Conservation (phyloP, 2,329 filamentous ascomycete genomes). For the Hymenoscyphus repandus region DNA sequence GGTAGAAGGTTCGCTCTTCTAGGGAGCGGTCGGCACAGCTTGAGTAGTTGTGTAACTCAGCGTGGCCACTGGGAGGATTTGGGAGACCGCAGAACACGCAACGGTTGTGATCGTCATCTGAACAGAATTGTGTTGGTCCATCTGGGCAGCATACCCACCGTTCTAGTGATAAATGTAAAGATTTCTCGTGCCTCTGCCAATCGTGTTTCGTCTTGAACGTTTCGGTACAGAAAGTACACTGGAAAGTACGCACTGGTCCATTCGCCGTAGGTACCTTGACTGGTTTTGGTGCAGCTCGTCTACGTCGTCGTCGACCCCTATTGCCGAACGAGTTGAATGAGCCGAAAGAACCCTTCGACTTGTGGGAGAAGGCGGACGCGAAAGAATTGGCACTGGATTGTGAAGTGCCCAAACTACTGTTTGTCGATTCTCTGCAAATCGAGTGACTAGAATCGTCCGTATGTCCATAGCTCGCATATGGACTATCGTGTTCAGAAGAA, state of each 20-base stretch:
- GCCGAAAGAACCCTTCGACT: slow-evolving; percentile 49
- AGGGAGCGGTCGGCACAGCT: slow-evolving; percentile 61
- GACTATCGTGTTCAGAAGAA: slow-evolving; percentile 52
- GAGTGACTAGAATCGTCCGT: slow-evolving; percentile 57
- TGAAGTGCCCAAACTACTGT: slow-evolving; percentile 56
- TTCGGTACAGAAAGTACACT: slow-evolving; percentile 66
- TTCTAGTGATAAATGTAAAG: slow-evolving; percentile 58
- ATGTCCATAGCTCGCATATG: slow-evolving; percentile 46
- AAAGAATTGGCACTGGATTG: slow-evolving; percentile 55
- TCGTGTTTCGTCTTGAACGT: slow-evolving; percentile 64
- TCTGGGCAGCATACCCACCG: slow-evolving; percentile 60
- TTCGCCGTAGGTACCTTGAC: slow-evolving; percentile 42
- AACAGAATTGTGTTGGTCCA: slow-evolving; percentile 50
- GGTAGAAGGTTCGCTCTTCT: slow-evolving; percentile 60
- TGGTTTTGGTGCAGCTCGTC: slow-evolving; percentile 26
- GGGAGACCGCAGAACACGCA: slow-evolving; percentile 57
- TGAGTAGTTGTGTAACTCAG: slow-evolving; percentile 55
- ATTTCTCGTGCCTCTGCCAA: slow-evolving; percentile 68
- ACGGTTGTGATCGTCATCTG: slow-evolving; percentile 50
- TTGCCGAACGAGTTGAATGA: slow-evolving; percentile 29
- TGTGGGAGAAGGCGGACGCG: slow-evolving; percentile 53
- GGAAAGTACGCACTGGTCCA: slow-evolving; percentile 42
- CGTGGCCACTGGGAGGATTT: slow-evolving; percentile 50
- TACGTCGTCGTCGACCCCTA: slow-evolving; percentile 26
- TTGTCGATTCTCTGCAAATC: slow-evolving; percentile 53